Evolutionary conservation across 1,284 basidiomycete species (phyloP).

Genomic region (Cryptococcus sp.): DNA sequence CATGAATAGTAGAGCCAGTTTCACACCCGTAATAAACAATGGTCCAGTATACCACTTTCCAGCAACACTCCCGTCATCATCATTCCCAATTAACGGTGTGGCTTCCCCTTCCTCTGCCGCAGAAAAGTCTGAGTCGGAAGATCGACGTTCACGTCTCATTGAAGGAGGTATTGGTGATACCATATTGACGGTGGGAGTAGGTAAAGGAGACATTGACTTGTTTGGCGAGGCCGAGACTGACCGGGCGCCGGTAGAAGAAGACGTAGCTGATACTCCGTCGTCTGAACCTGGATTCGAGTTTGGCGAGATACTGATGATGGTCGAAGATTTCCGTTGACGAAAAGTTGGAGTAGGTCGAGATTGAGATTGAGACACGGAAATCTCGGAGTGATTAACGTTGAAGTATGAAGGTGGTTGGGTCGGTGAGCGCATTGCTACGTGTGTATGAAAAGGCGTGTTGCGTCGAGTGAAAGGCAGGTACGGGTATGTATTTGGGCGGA

Average conservation of each 20-base stretch:
- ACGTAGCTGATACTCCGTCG: background rate
- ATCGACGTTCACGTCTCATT: background rate
- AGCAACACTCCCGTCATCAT: conserved; percentile 6
- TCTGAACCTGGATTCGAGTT: background rate
- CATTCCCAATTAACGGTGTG: conserved; percentile 14
- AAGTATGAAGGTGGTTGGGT: background rate
- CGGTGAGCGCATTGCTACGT: background rate
- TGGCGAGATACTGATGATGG: background rate
- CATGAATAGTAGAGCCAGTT: conserved; percentile 73
- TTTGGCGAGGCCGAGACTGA: background rate
- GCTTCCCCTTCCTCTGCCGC: conserved; percentile 22
- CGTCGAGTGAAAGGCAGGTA: too few relatives aligned
- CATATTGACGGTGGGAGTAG: background rate
- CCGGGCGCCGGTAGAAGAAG: background rate
- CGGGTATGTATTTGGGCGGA: too few relatives aligned
- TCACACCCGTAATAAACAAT: conserved; percentile 70
- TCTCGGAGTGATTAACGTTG: background rate
- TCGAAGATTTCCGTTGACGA: background rate
- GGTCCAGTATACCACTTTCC: conserved; percentile 51
- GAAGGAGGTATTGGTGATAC: background rate
- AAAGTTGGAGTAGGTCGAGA: background rate
- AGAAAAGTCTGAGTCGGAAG: background rate
- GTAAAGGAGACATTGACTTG: background rate
- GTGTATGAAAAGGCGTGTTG: too few relatives aligned
- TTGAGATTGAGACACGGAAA: background rate